Conservation (phyloP, 179 eudicot genomes). For the Monotropa hypopitys region DNA sequence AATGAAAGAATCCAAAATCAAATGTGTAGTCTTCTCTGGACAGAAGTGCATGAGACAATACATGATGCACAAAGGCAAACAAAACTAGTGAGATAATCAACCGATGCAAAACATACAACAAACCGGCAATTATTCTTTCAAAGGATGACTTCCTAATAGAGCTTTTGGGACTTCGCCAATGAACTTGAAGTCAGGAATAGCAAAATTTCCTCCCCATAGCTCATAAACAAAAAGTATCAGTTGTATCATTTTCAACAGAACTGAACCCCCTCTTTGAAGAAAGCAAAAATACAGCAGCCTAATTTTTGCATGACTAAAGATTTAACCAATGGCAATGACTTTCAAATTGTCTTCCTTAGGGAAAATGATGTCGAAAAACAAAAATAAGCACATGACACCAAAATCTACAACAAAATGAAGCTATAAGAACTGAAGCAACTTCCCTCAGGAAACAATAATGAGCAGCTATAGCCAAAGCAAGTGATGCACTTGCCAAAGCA, state of each 20-base stretch:
- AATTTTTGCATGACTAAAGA: background rate
- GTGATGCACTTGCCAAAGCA: background rate
- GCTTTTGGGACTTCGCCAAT: background rate
- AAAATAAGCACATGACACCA: background rate
- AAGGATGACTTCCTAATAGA: background rate
- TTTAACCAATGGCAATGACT: background rate
- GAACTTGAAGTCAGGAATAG: background rate
- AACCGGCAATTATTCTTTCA: background rate
- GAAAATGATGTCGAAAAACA: background rate
- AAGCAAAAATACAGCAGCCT: background rate
- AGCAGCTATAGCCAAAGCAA: conserved; percentile 5
- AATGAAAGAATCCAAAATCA: background rate
- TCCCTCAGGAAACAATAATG: background rate
- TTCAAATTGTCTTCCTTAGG: background rate
- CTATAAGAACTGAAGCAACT: conserved; percentile 2
- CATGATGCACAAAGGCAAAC: background rate
- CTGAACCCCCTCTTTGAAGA: background rate
- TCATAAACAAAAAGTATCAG: background rate
- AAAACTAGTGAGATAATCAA: background rate
- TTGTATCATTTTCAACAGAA: background rate
- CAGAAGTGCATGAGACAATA: background rate
- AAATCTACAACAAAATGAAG: background rate
- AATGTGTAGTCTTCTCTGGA: background rate
- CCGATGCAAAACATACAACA: background rate
- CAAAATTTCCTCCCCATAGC: background rate